Evolutionary conservation across 2,329 filamentous ascomycete genomes (phyloP), one percentile per base, ranked within the genome.

Genomic region (Apiospora malaysiana): DNA sequence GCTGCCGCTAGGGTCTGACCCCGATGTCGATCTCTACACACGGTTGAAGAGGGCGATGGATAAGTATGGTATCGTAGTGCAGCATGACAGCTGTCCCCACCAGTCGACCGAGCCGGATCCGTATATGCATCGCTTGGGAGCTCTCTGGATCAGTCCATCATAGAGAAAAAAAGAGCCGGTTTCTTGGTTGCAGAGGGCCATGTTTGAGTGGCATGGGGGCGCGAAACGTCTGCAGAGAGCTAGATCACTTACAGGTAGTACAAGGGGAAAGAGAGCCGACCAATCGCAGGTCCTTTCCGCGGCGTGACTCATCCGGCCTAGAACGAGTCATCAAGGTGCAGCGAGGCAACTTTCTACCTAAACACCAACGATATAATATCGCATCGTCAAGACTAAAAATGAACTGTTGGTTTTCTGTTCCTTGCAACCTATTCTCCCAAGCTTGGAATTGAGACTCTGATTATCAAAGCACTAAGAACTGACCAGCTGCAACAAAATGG

Each of bases 281-380:
- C 56, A 63, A 63, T 63, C 32, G 56, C 40, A 40, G 9, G 18
- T 12, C 1, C 5, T 23, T 18, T 5, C 14, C 21, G 6, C 56
- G 32, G 56, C 56, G 56, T 63, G 56, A 63, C 56, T 63, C 56
- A 63, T n/a, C 9, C 27, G 56, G 56, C 16, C 56, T 59, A 59
- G 27, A 63, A 40, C 10, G 51, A 37, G 6, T 21, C 51, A 59
- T 21, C 6, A 32, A 32, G 16, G 16, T 32, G 21, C 27, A 40
- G 56, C 12, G 10, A 40, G 49, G 10, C 27, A 9, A 18, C 21
- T n/a, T 40, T 40, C 4, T 12, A 40, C 56, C 3, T n/a, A 18
- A 40, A n/a, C 8, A 40, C 8, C 4, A 21, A 37, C 16, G 27
- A 23, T 63, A 32, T 63, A 12, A 63, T 63, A 63, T 63, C 23